phyloP scores from a whole-genome alignment of 139 green algal species.

The Pleodorina starrii region DNA sequence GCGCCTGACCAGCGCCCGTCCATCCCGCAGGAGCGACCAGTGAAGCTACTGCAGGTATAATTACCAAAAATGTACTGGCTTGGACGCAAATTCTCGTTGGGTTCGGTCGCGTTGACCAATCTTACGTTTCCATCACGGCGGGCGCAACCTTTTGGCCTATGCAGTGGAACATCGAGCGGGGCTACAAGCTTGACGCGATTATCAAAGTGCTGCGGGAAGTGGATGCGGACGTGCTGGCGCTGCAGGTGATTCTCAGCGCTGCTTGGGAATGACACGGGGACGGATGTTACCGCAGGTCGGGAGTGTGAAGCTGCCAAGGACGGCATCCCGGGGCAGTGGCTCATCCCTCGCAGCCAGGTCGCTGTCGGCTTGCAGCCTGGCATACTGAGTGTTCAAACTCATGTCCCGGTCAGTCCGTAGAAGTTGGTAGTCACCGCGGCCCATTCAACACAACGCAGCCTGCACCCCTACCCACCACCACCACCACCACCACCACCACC shows the following conservation, averaged over 20 bases:
- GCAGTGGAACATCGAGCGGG: constrained; percentile 78
- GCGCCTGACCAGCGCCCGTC: not conserved
- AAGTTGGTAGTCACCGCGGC: not conserved
- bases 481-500: no score
- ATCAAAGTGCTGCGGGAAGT: constrained; percentile 77
- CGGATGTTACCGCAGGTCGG: not conserved
- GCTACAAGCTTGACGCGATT: constrained; percentile 86
- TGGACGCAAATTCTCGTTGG: not conserved
- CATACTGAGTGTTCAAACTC: not conserved
- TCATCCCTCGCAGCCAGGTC: not conserved
- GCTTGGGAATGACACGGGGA: not conserved
- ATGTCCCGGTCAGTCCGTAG: not conserved
- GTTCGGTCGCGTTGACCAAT: not conserved
- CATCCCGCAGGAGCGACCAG: not conserved
- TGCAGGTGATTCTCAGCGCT: constrained; percentile 63
- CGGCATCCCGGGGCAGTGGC: not conserved
- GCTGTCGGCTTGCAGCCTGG: not conserved
- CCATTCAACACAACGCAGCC: no score
- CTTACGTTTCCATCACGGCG: no score
- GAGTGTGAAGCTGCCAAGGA: not conserved
- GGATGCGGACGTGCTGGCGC: constrained; percentile 82
- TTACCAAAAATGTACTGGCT: not conserved
- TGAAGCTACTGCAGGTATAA: constrained; percentile 28
- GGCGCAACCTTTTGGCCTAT: not conserved
- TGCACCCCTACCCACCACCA: no score